Percentiles rank a stretch among this genome's conserved stretches.
Conservation (phyloP, 768 basidiomycete species). For the Lactarius vividus region DNA sequence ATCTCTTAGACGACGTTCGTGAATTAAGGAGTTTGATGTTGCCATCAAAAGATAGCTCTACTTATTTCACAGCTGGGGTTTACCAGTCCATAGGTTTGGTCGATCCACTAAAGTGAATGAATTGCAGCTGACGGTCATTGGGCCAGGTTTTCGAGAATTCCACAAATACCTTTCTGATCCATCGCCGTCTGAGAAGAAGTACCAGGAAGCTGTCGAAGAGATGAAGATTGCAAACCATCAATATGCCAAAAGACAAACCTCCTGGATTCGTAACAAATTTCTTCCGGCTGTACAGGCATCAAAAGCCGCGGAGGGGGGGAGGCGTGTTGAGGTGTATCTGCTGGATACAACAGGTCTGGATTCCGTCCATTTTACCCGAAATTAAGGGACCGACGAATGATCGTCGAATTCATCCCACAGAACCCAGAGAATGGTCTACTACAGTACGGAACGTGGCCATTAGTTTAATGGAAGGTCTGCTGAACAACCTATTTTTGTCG, state of each 20-base stretch:
- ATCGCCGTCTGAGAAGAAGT: slow-evolving; percentile 37
- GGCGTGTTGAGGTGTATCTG: slow-evolving; percentile 50
- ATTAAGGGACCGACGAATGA: slow-evolving; percentile 46
- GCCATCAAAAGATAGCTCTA: not conserved
- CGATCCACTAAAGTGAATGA: not conserved
- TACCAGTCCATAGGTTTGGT: slow-evolving; percentile 87
- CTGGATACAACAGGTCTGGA: slow-evolving; percentile 65
- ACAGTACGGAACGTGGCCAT: slow-evolving; percentile 54
- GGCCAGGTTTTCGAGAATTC: slow-evolving; percentile 90
- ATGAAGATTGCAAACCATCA: slow-evolving; percentile 88
- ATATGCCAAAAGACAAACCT: slow-evolving; percentile 88
- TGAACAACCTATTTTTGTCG: not conserved
- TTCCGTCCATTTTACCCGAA: slow-evolving; percentile 7
- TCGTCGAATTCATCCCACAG: not conserved
- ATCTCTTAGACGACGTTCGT: slow-evolving; percentile 77
- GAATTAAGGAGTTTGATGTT: slow-evolving; percentile 41
- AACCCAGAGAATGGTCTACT: slow-evolving; percentile 45
- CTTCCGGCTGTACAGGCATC: slow-evolving; percentile 64
- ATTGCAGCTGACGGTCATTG: not conserved
- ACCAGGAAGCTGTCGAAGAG: slow-evolving; percentile 57
- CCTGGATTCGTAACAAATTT: slow-evolving; percentile 90
- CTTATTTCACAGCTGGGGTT: slow-evolving; percentile 74
- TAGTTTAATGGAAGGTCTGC: slow-evolving; percentile 48
- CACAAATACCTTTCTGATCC: slow-evolving; percentile 55
- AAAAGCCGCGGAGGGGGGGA: slow-evolving; percentile 36